Evolutionary conservation across 1,139 yeast species (phyloP).

Genomic region (Hemisphaericaspora xylofermentans): DNA sequence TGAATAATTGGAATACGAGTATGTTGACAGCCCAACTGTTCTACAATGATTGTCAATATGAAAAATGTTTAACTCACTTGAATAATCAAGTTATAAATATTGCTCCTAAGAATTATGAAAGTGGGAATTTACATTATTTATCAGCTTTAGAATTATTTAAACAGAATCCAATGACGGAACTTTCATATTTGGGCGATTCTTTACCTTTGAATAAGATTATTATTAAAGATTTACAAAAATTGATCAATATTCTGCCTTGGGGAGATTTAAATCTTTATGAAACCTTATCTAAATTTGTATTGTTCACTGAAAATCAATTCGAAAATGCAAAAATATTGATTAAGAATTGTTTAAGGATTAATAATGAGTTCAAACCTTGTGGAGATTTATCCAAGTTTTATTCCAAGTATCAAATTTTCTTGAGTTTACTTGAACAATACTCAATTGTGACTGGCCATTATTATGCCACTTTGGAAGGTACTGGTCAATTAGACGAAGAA

Average conservation of each 20-base stretch:
- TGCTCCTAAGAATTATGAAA: slow-evolving; percentile 23
- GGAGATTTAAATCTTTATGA: slow-evolving; percentile 31
- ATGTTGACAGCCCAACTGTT: slow-evolving; percentile 19
- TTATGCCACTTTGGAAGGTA: slow-evolving; percentile 23
- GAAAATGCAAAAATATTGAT: slow-evolving; percentile 49
- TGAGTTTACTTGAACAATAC: slow-evolving; percentile 44
- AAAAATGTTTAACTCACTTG: slow-evolving; percentile 21
- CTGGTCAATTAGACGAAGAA: slow-evolving; percentile 14
- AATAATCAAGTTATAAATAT: slow-evolving; percentile 22
- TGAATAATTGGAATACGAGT: slow-evolving; percentile 18
- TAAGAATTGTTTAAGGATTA: slow-evolving; percentile 63
- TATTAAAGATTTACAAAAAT: slow-evolving; percentile 24
- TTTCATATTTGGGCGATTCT: slow-evolving; percentile 13
- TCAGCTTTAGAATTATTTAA: slow-evolving; percentile 19
- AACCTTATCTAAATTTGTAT: slow-evolving; percentile 40
- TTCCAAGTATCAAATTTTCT: slow-evolving; percentile 31
- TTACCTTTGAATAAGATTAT: slow-evolving; percentile 20
- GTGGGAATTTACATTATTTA: slow-evolving; percentile 24
- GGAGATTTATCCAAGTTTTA: slow-evolving; percentile 48
- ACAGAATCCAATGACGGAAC: slow-evolving; percentile 11
- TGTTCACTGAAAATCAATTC: slow-evolving; percentile 52
- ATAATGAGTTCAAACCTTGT: slow-evolving; percentile 64
- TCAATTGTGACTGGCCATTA: slow-evolving; percentile 38
- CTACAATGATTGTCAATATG: slow-evolving; percentile 18
- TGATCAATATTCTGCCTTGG: slow-evolving; percentile 32